Percentiles rank a stretch among this genome's conserved stretches.
Conservation (phyloP, 129 eudicot species). For the Flaveria ramosissima region DNA sequence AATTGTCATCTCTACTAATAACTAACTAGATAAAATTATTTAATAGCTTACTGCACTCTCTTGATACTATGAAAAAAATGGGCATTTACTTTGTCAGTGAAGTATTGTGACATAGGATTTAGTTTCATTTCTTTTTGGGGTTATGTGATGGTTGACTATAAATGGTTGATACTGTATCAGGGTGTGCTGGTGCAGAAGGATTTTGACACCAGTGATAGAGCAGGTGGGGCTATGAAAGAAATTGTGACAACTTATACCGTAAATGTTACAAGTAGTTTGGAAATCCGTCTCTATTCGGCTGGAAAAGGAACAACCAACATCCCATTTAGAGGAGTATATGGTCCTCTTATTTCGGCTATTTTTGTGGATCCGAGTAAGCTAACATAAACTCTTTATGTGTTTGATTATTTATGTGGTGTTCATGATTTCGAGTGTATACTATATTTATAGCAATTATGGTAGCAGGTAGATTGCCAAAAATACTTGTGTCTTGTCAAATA, state of each 20-base stretch:
- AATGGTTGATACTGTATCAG: background rate
- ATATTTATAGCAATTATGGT: background rate
- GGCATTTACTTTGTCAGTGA: background rate
- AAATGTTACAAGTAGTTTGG: slow-evolving; percentile 47
- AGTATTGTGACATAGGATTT: background rate
- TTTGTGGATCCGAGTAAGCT: slow-evolving; percentile 66
- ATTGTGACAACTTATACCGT: slow-evolving; percentile 33
- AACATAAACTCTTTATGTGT: background rate
- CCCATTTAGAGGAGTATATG: slow-evolving; percentile 81
- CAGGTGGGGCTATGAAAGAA: slow-evolving; percentile 20
- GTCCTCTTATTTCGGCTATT: slow-evolving; percentile 88
- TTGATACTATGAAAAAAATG: background rate
- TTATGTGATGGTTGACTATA: background rate
- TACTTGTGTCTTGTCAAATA: background rate
- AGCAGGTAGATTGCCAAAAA: background rate
- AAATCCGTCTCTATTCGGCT: slow-evolving; percentile 79
- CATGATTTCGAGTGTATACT: background rate
- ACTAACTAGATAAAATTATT: background rate
- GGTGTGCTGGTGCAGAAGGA: background rate
- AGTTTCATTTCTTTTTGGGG: background rate
- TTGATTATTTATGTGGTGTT: background rate
- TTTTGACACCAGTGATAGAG: slow-evolving; percentile 2
- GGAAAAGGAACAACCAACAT: slow-evolving; percentile 85
- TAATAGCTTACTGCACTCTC: background rate
- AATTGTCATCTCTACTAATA: background rate